Base-by-base conservation (phyloP, 1,139 yeast genomes). In the Diutina scorzettiae region DNA sequence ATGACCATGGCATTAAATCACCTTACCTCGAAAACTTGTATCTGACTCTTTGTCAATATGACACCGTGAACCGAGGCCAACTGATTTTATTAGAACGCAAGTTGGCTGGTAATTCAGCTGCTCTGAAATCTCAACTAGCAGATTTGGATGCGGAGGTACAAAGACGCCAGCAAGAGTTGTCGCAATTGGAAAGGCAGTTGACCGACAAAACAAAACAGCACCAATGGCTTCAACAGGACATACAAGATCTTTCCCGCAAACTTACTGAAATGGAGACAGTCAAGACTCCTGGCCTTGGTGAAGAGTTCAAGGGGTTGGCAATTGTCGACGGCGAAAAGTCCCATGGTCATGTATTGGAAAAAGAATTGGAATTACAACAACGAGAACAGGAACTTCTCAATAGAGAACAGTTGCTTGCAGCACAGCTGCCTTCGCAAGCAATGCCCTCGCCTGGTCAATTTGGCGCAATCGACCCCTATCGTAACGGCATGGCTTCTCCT, bases 1-100 rank as follows among this genome's bases (percentile, higher is more conserved):
- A 86, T 60, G 95, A 86, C 57, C 74, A 75, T 54, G 80, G 83
- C 40, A 78, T 86, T 43, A 80, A 84, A 56, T 84, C 96, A 1
- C 96, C 96, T 3, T 87, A 87, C 56, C 69, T 87, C 58, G 96
- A 87, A 60, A 84, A 85, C 53, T 64, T 85, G 46, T 87, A 85
- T 57, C 86, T 95, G 2, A 73, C 81, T 46, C 66, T 84, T 68
- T 78, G 85, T 50, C 94, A 83, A 55, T 71, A 69, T 45, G 69
- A 69, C 44, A 74, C 70, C 48, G 57, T 78, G 41, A 81, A 78
- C 53, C 48, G 49, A 8, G 33, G 33, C 19, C 47, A 54, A n/a
- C 60, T 69, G 12, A 46, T 64, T 2, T 66, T 68, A 44, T 68
- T 68, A 49, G 49, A 52, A 29, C 56, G 71, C 46, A 58, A 49